Percentiles rank a stretch among this genome's conserved stretches.
phyloP scores from a whole-genome alignment of 306 rosid species.

The Clitoria ternatea region DNA sequence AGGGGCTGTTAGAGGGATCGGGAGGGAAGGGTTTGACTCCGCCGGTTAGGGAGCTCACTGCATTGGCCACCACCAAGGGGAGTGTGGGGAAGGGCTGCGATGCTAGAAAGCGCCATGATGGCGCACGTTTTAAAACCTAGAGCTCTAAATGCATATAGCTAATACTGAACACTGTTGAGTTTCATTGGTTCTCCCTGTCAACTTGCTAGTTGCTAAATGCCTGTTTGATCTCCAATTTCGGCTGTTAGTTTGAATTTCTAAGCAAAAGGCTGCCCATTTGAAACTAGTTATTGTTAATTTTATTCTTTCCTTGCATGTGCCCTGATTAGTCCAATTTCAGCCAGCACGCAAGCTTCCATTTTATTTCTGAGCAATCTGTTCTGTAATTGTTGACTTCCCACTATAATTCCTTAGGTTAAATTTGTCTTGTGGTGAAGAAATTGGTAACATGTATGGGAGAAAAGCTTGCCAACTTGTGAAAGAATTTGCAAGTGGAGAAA shows the following conservation, averaged over 20 bases:
- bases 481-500: constrained; percentile 61
- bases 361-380: background rate
- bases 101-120: no score
- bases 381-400: background rate
- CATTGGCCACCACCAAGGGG: no score
- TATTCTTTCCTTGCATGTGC: background rate
- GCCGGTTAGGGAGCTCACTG: no score
- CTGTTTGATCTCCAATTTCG: background rate
- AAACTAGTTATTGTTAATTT: background rate
- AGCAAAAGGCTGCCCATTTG: background rate
- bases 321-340: background rate
- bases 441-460: constrained; percentile 64
- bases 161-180: background rate
- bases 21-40: no score
- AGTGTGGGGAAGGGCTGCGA: no score
- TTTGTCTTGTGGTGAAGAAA: background rate
- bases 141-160: background rate
- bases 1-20: no score
- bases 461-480: constrained; percentile 72
- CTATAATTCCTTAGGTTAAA: background rate
- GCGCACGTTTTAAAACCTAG: no score
- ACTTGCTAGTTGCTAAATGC: background rate
- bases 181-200: background rate
- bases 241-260: background rate
- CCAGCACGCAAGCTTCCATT: background rate